Evolutionary conservation across 2,329 filamentous ascomycete species (phyloP).

Genomic region (Fusarium newnesense): DNA sequence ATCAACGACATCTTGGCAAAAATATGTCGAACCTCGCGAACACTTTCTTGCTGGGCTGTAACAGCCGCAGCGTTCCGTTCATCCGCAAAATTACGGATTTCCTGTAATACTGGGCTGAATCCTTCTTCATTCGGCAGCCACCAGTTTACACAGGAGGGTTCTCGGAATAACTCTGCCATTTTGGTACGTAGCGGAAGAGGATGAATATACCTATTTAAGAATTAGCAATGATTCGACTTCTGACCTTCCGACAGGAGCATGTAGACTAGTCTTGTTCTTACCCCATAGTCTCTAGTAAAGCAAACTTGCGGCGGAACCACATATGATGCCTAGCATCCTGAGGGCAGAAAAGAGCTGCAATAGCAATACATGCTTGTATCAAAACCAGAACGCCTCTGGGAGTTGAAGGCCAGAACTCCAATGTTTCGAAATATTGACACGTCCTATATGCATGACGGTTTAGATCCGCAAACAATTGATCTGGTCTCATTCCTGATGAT

Average conservation of each 20-base stretch:
- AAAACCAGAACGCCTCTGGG: slow-evolving; percentile 77
- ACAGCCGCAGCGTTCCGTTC: slow-evolving; percentile 74
- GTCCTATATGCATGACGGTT: slow-evolving; percentile 72
- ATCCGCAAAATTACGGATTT: slow-evolving; percentile 82
- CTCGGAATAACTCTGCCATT: slow-evolving; percentile 80
- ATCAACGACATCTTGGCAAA: slow-evolving; percentile 67
- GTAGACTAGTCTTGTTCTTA: slow-evolving; percentile 55
- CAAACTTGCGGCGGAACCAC: slow-evolving; percentile 85
- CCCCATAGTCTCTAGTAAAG: slow-evolving; percentile 81
- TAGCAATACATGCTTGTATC: slow-evolving; percentile 79
- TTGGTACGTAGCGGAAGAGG: slow-evolving; percentile 77
- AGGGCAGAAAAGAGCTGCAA: slow-evolving; percentile 83
- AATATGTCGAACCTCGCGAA: slow-evolving; percentile 79
- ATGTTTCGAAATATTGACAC: slow-evolving; percentile 82
- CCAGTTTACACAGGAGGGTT: slow-evolving; percentile 79
- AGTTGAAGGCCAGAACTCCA: slow-evolving; percentile 76
- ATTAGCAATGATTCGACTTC: slow-evolving; percentile 10
- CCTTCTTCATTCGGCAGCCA: slow-evolving; percentile 89
- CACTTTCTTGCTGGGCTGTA: slow-evolving; percentile 69
- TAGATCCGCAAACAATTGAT: slow-evolving; percentile 63
- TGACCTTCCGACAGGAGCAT: not conserved
- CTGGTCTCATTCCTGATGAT: slow-evolving; percentile 66
- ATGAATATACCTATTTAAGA: slow-evolving; percentile 77
- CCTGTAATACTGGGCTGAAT: slow-evolving; percentile 77
- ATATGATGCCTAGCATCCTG: slow-evolving; percentile 76